These are phyloP conservation scores for Daldinia sp. DNA, from an alignment of 2,329 filamentous ascomycete species.

Conservation along the genomic window DNA sequence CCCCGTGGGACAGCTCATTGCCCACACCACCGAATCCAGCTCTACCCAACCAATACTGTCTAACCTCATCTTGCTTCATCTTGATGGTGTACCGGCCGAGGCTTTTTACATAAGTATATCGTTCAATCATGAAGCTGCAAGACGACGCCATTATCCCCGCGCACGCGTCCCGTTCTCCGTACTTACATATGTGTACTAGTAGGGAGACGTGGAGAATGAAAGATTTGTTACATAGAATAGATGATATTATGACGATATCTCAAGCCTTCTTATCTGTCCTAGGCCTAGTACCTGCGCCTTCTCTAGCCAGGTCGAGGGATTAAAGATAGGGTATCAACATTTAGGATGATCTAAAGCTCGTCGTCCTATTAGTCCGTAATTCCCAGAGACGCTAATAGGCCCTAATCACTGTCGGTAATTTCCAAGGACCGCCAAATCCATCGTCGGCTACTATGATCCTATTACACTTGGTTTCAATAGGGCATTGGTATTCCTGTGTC, in stretches of 20 bases:
- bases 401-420: constrained; percentile 30
- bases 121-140: constrained; percentile 32
- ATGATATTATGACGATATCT: constrained; percentile 30
- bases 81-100: constrained; percentile 35
- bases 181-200: not conserved
- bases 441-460: constrained; percentile 15
- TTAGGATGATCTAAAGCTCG: not conserved
- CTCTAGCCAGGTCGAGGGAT: not conserved
- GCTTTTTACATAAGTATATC: constrained; percentile 13
- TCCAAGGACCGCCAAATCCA: constrained; percentile 12
- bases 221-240: constrained; percentile 9
- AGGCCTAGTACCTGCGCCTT: constrained; percentile 27
- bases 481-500: constrained; percentile 11
- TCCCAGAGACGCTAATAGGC: constrained; percentile 19
- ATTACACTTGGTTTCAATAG: constrained; percentile 23
- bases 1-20: constrained; percentile 43
- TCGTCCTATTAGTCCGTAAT: constrained; percentile 2
- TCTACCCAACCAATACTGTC: constrained; percentile 36
- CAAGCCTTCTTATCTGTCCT: constrained; percentile 28
- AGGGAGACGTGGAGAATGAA: constrained; percentile 10
- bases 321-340: not conserved
- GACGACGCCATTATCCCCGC: constrained; percentile 14
- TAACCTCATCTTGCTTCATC: constrained; percentile 36
- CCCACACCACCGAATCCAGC: constrained; percentile 36
- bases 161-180: constrained; percentile 17